These are phyloP conservation scores for Flaveria sonorensis DNA, from an alignment of 129 eudicot species.

Conservation along the genomic window DNA sequence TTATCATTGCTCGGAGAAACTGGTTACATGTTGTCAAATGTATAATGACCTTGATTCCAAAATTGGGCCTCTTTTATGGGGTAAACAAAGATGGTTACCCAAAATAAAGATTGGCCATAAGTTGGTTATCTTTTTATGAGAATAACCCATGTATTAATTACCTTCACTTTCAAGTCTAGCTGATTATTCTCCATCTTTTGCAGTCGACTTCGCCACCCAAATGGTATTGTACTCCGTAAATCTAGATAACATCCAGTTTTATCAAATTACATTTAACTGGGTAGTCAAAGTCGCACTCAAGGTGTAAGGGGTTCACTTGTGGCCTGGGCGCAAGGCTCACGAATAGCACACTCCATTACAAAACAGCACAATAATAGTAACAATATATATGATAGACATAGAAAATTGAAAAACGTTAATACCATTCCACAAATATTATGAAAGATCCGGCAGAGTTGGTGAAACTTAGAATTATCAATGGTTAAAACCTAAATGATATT, in stretches of 20 bases:
- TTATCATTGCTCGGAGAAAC: neutral
- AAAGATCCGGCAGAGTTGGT: neutral
- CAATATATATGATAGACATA: neutral
- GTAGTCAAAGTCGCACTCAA: neutral
- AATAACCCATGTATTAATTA: neutral
- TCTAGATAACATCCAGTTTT: neutral
- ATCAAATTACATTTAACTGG: neutral
- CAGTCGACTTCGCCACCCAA: slow-evolving; percentile 97
- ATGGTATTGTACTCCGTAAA: slow-evolving; percentile 57
- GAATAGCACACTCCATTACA: neutral
- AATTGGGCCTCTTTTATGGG: neutral
- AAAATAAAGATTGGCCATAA: neutral
- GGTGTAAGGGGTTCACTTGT: neutral
- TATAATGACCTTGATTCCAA: neutral
- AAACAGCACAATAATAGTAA: neutral
- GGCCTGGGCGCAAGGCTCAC: neutral
- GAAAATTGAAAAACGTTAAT: neutral
- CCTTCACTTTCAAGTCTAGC: slow-evolving; percentile 5
- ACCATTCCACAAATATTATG: neutral
- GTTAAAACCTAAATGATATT: neutral
- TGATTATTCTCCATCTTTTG: slow-evolving; percentile 29
- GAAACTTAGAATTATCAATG: neutral
- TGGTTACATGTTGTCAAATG: neutral
- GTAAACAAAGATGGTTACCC: neutral
- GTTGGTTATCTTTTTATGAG: neutral